Conservation (phyloP, 1,284 basidiomycete genomes). For the Leccinum idahoense region DNA sequence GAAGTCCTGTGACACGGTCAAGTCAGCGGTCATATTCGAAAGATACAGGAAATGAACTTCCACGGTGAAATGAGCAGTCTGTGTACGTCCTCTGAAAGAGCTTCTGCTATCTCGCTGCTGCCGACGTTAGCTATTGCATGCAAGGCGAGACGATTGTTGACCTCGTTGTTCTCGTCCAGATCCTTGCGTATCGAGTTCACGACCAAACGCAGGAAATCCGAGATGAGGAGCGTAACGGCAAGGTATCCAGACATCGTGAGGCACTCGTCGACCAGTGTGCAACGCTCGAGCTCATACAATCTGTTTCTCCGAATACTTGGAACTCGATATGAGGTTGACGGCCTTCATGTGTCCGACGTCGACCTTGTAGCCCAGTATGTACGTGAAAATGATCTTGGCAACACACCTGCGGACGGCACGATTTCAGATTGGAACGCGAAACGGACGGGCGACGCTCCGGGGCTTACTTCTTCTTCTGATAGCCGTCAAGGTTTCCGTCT, state of each 20-base stretch:
- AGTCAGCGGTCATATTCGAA: background rate
- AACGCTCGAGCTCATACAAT: too few species aligned
- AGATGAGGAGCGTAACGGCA: conserved; percentile 88
- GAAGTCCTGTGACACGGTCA: conserved; percentile 66
- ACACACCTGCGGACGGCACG: background rate
- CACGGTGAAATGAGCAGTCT: conserved; percentile 93
- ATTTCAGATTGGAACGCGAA: conserved; percentile 11
- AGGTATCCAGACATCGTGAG: conserved; percentile 66
- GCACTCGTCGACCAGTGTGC: background rate
- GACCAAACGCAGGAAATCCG: conserved; percentile 90
- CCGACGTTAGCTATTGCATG: conserved; percentile 99
- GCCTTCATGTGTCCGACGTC: too few species aligned
- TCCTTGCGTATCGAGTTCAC: conserved; percentile 99
- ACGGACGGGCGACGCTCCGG: conserved; percentile 13
- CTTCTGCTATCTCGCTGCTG: conserved; percentile 97
- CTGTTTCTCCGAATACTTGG: too few species aligned
- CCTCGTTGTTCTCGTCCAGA: conserved; percentile 90
- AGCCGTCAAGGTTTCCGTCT: conserved; percentile 97
- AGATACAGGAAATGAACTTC: conserved; percentile 35
- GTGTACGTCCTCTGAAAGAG: conserved; percentile 90
- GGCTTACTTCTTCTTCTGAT: conserved; percentile 96
- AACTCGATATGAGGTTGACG: too few species aligned
- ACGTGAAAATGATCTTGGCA: too few species aligned
- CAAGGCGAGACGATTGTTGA: conserved; percentile 93
- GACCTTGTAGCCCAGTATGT: too few species aligned